Percentiles rank a stretch among this genome's conserved stretches.
phyloP scores from a whole-genome alignment of 2,329 filamentous ascomycete genomes.

The Fusarium drepaniforme region DNA sequence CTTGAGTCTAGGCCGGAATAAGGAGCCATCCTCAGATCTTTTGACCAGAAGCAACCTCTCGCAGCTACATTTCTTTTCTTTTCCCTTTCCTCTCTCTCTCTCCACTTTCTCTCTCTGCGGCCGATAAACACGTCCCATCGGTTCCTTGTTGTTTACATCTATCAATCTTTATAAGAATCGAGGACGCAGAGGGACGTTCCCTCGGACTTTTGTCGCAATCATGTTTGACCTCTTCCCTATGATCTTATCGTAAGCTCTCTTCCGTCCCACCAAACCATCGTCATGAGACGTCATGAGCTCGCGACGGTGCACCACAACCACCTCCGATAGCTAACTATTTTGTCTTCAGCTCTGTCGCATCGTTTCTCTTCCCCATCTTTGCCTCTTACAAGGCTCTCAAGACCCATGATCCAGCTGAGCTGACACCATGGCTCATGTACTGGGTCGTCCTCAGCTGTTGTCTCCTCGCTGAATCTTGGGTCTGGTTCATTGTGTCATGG shows the following conservation, averaged over 20 bases:
- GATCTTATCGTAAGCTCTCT: slow-evolving; percentile 77
- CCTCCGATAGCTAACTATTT: slow-evolving; percentile 22
- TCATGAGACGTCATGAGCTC: slow-evolving; percentile 37
- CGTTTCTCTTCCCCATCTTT: slow-evolving; percentile 94
- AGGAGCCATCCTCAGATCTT: slow-evolving; percentile 2
- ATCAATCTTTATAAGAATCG: neutral
- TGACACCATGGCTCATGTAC: slow-evolving; percentile 99
- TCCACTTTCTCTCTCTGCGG: slow-evolving; percentile 5
- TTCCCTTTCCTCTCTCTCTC: neutral
- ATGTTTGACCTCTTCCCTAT: slow-evolving; percentile 87
- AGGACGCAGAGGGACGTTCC: slow-evolving; percentile 7
- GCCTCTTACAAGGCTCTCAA: slow-evolving; percentile 98
- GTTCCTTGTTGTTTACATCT: neutral
- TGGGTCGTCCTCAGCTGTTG: slow-evolving; percentile 92
- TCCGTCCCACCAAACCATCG: slow-evolving; percentile 26
- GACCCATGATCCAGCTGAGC: slow-evolving; percentile 86
- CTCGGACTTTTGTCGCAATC: slow-evolving; percentile 43
- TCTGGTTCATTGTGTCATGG: slow-evolving; percentile 88
- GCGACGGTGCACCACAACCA: neutral
- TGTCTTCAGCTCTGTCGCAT: slow-evolving; percentile 78
- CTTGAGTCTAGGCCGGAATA: slow-evolving; percentile 14
- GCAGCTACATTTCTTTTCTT: neutral
- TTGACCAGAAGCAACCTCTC: slow-evolving; percentile 10
- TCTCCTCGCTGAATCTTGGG: slow-evolving; percentile 87
- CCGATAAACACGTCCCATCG: neutral